Base-by-base conservation (phyloP, 176 grass and related monocot species). In the Rhynchospora pubera region DNA sequence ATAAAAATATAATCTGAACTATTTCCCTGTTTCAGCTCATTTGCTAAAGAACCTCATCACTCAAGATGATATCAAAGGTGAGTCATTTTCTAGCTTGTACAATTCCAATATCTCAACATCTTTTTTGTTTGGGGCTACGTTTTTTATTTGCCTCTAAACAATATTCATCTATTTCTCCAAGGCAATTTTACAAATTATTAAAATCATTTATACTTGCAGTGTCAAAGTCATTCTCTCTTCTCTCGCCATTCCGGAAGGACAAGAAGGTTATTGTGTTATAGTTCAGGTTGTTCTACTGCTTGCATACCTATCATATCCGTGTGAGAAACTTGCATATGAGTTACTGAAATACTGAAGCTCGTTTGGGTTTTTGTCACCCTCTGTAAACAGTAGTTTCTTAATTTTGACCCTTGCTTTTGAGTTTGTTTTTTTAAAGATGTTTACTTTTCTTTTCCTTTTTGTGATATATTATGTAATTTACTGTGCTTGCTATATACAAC, bases 11-110 rank as follows among this genome's bases (percentile, higher is more conserved):
- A 32, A 32, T 28, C 47, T 55, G 46, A 56, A 28, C 9, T 52
- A 10, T 53, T 15, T 81, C 12, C 42, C 62, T 65, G 21, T 53
- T 82, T 16, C 79, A 82, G 79, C 58, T 67, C 79, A 82, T 82
- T 67, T 82, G 61, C 62, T 82, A 22, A 82, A 82, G 61, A 82
- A 82, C n/a, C 79, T 82, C 24, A 82, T 82, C 61, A 67, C 43
- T 82, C 79, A 82, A 65, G 79, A 82, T 23, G 79, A 82, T 48
- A 34, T 43, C 60, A 82, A 82, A 82, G 79, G 79, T 80, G n/a
- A 62, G 57, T 32, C 56, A 78, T 78, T 58, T n/a, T 9, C 55
- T 42, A 80, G 11, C 44, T 23, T 60, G 6, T 22, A 79, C 9
- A 79, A 51, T 21, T 74, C 19, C 51, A 74, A 50, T 74, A 14